Evolutionary conservation across 176 grass and related monocot genomes (phyloP), one percentile per base, ranked within the genome.

Genomic region (Dactylis glomerata): DNA sequence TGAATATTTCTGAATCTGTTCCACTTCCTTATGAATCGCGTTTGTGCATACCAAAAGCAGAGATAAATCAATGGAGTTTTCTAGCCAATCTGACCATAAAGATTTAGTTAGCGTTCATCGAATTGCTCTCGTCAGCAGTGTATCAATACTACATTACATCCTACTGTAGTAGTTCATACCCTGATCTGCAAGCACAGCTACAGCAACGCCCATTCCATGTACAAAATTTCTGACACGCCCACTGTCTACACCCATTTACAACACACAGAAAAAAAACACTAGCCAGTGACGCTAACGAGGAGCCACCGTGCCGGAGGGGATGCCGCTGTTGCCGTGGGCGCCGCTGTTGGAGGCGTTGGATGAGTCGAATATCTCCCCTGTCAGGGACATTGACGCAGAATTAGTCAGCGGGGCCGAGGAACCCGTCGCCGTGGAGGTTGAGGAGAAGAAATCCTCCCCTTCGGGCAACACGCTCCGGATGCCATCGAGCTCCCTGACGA

Each of bases 401-500:
- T 76, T 77, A 0, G 57, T 32, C 82, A 85, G 67, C 17, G 86
- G 27, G 8, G 12, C 68, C 0, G 86, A 81, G 34, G 91, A 78
- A 30, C 71, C 68, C 10, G 56, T 59, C 34, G 41, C 86, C 26
- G 42, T 33, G 8, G 70, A 47, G 24, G 51, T 56, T 3, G 86
- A 65, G 28, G 74, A 73, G 26, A 58, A 11, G 30, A 61, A 15
- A 34, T 86, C 84, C 70, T 92, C 81, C 17, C 81, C 77, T 26
- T 94, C 86, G 8, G 87, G 80, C 69, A 91, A 78, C 87, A 92
- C 86, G 30, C 44, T 63, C 57, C 59, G 58, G 65, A 99, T 96
- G 57, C 46, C 74, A 30, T 99, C 96, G 3, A 99, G 88, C 75
- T 99, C 93, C 32, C 88, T 82, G 15, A 89, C 96, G 6, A 99